Evolutionary conservation across 192 early-diverging fungal species (phyloP).

Genomic region (Coemansia guatemalensis): DNA sequence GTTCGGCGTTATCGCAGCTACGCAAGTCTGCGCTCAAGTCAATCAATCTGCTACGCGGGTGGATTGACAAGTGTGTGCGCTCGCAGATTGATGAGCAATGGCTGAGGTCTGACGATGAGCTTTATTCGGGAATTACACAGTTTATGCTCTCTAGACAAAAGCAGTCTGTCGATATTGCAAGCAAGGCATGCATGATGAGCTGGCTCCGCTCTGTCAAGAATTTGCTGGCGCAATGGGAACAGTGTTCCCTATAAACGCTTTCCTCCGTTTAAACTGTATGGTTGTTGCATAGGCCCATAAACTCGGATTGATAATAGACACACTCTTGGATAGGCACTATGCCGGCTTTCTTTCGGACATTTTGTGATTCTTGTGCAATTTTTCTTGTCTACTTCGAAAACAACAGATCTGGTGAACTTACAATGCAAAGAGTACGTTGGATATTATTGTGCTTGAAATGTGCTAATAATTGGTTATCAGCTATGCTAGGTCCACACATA

Average conservation of each 20-base stretch:
- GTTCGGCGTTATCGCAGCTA: constrained; percentile 20
- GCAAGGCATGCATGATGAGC: constrained; percentile 31
- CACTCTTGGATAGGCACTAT: background rate
- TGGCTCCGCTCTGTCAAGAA: constrained; percentile 42
- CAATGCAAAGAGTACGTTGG: background rate
- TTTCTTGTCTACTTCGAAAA: background rate
- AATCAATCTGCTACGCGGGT: constrained; percentile 16
- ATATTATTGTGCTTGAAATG: background rate
- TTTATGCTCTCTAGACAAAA: constrained; percentile 24
- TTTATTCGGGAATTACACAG: constrained; percentile 1
- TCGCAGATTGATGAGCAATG: constrained; percentile 26
- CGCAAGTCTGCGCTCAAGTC: constrained; percentile 32
- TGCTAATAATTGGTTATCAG: background rate
- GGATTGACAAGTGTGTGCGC: constrained; percentile 22
- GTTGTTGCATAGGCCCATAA: background rate
- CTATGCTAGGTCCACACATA: background rate
- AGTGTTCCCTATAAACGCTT: constrained; percentile 10
- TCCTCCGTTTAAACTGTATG: background rate
- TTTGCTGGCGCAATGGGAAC: constrained; percentile 40
- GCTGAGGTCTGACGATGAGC: constrained; percentile 7
- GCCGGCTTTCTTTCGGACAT: background rate
- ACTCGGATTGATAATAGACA: background rate
- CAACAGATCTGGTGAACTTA: background rate
- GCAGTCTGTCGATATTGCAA: constrained; percentile 9
- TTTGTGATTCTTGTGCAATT: background rate